A percentile compares a stretch with the other conserved stretches of the same genome.
Conservation (phyloP, 2,329 filamentous ascomycete genomes). For the Coniochaeta sp. region DNA sequence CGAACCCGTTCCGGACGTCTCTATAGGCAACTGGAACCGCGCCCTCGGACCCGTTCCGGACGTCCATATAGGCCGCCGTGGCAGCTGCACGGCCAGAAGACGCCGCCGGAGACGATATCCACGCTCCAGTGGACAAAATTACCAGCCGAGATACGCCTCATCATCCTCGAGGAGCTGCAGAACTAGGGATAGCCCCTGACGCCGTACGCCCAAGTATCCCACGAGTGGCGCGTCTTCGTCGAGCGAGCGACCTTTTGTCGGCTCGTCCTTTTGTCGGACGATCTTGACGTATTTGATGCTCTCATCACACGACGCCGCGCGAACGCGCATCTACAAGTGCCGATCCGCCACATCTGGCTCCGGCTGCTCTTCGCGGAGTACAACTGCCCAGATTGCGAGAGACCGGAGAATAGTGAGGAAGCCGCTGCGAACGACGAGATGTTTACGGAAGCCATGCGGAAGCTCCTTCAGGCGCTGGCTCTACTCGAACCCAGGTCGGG, state of each 20-base stretch:
- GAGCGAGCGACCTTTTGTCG: slow-evolving; percentile 1
- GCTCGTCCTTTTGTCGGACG: background rate
- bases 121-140: background rate
- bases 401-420: background rate
- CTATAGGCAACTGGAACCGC: background rate
- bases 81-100: background rate
- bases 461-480: slow-evolving; percentile 1
- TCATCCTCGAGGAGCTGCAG: slow-evolving; percentile 1
- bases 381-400: background rate
- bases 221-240: slow-evolving; percentile 1
- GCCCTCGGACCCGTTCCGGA: background rate
- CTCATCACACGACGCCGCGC: background rate
- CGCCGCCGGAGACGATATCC: background rate
- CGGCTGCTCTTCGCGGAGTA: background rate
- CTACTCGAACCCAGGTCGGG: background rate
- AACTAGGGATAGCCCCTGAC: background rate
- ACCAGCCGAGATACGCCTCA: slow-evolving; percentile 2
- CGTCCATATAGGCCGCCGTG: background rate
- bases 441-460: background rate
- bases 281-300: background rate
- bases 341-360: background rate
- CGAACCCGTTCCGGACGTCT: background rate
- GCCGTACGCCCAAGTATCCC: background rate
- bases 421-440: background rate
- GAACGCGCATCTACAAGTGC: background rate